Percentiles rank a stretch among this genome's conserved stretches.
Conservation (phyloP, 805 yeast genomes). For the Candida tammaniensis region DNA sequence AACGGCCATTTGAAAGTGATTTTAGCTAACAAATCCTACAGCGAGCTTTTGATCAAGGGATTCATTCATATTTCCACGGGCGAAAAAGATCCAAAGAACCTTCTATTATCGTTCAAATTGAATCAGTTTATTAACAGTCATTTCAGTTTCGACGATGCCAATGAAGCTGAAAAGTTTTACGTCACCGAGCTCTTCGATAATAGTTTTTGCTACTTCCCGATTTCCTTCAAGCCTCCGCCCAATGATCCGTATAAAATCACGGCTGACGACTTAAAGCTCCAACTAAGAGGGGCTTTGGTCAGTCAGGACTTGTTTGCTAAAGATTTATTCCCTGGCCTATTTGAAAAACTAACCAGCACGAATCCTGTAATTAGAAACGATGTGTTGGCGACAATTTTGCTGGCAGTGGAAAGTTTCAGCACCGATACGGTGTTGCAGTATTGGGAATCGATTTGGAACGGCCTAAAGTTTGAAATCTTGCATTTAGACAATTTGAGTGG, state of each 20-base stretch:
- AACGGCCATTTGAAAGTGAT: slow-evolving; percentile 15
- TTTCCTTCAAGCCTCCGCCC: slow-evolving; percentile 88
- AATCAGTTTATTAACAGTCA: slow-evolving; percentile 44
- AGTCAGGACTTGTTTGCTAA: slow-evolving; percentile 61
- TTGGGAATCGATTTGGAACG: slow-evolving; percentile 83
- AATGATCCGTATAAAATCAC: slow-evolving; percentile 86
- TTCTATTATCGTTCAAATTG: slow-evolving; percentile 65
- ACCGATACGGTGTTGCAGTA: slow-evolving; percentile 47
- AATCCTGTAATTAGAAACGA: slow-evolving; percentile 73
- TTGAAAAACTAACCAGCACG: slow-evolving; percentile 78
- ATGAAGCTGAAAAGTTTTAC: slow-evolving; percentile 35
- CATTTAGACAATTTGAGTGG: slow-evolving; percentile 53
- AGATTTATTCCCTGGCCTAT: slow-evolving; percentile 71
- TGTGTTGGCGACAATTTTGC: slow-evolving; percentile 58
- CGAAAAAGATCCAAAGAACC: slow-evolving; percentile 92
- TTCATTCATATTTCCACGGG: slow-evolving; percentile 74
- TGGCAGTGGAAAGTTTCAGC: slow-evolving; percentile 54
- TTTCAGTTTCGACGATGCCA: slow-evolving; percentile 27
- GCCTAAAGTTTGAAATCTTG: slow-evolving; percentile 83
- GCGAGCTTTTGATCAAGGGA: slow-evolving; percentile 47
- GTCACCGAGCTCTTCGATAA: slow-evolving; percentile 79
- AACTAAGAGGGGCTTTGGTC: slow-evolving; percentile 61
- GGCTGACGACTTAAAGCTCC: slow-evolving; percentile 62
- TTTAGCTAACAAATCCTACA: slow-evolving; percentile 16
- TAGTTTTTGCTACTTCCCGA: slow-evolving; percentile 93